phyloP scores from a whole-genome alignment of 306 rosid species.

The Dalbergia cultrata region DNA sequence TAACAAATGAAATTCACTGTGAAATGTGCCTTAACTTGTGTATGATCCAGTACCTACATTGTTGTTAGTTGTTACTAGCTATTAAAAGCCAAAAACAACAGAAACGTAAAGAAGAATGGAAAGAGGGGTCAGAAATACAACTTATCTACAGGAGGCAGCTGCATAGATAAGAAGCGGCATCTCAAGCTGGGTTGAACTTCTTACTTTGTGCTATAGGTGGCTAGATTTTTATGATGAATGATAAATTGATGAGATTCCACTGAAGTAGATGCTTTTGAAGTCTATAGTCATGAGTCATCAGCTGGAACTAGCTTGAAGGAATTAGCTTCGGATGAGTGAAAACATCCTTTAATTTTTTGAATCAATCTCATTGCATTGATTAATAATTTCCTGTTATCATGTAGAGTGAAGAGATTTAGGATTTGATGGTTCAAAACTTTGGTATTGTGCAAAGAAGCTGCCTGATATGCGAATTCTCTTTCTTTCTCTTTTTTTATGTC shows the following conservation, averaged over 20 bases:
- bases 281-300: conserved; percentile 57
- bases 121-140: conserved; percentile 71
- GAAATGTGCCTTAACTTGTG: conserved; percentile 82
- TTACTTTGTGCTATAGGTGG: conserved; percentile 22
- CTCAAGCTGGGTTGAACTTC: neutral
- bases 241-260: conserved; percentile 33
- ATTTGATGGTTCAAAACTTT: neutral
- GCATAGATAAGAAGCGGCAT: conserved; percentile 54
- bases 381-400: conserved; percentile 14
- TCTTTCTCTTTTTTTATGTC: too few species aligned
- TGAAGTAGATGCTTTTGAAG: conserved; percentile 55
- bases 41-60: conserved; percentile 81
- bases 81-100: conserved; percentile 60
- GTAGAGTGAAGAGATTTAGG: neutral
- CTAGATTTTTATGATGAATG: conserved; percentile 36
- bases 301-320: conserved; percentile 62
- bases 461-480: too few species aligned
- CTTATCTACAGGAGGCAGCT: conserved; percentile 32
- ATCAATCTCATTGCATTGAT: conserved; percentile 48
- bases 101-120: conserved; percentile 50
- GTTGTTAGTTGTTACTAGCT: conserved; percentile 51
- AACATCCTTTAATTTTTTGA: conserved; percentile 25
- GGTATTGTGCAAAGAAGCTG: neutral
- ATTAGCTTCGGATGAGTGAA: conserved; percentile 47
- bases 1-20: conserved; percentile 50